These are phyloP conservation scores for Beauveria rudraprayagi DNA, from an alignment of 2,329 filamentous ascomycete species.

Conservation along the genomic window DNA sequence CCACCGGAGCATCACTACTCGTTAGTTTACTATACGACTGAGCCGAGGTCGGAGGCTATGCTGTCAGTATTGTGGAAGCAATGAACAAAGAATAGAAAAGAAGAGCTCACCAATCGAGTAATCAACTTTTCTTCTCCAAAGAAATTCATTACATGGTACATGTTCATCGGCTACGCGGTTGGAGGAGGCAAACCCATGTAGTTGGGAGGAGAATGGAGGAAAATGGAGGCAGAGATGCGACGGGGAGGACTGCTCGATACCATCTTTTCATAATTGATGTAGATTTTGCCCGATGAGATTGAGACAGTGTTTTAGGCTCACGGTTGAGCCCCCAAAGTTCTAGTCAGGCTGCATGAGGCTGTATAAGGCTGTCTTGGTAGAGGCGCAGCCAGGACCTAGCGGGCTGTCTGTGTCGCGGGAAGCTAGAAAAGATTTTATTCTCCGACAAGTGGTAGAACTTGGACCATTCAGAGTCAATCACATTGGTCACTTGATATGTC, in stretches of 20 bases:
- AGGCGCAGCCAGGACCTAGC: not conserved
- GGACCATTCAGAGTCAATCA: too few species aligned
- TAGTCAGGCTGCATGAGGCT: not conserved
- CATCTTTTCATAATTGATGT: not conserved
- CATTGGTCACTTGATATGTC: too few species aligned
- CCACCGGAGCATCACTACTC: not conserved
- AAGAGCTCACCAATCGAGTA: not conserved
- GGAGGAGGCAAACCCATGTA: too few species aligned
- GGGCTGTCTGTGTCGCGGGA: not conserved
- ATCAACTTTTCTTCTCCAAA: not conserved
- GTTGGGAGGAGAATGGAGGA: not conserved
- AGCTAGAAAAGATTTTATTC: not conserved
- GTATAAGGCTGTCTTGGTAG: not conserved
- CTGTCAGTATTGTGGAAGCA: not conserved
- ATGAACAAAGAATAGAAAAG: not conserved
- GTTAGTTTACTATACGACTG: not conserved
- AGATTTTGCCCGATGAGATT: not conserved
- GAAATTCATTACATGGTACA: not conserved
- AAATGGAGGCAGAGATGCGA: not conserved
- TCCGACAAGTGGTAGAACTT: not conserved
- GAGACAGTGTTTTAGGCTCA: not conserved
- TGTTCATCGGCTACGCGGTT: not conserved
- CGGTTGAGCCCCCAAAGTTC: too few species aligned
- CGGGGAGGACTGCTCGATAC: not conserved
- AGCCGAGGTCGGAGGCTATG: not conserved